A percentile compares a stretch with the other conserved stretches of the same genome.
Conservation (phyloP, 2,329 filamentous ascomycete species). For the Endocalyx cinctus region DNA sequence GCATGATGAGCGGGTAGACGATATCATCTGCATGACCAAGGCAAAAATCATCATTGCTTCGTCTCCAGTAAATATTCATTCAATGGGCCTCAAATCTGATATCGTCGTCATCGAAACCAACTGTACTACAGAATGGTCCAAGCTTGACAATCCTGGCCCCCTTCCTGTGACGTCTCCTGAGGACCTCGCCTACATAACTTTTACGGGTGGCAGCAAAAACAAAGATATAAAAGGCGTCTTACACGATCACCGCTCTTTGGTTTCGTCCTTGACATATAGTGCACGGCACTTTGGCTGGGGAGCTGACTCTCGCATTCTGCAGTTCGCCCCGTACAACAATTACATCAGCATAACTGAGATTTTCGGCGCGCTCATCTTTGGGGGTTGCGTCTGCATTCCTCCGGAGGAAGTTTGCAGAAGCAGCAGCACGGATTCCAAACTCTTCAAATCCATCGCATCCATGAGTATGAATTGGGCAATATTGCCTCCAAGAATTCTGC, state of each 20-base stretch:
- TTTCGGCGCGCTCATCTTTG: conserved; percentile 7
- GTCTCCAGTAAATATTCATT: background rate
- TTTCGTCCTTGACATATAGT: conserved; percentile 1
- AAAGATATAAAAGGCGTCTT: conserved; percentile 4
- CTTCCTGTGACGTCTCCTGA: background rate
- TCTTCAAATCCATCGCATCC: conserved; percentile 6
- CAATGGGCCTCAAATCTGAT: conserved; percentile 1
- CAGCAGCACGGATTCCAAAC: too few species aligned
- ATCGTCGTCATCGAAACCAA: conserved; percentile 2
- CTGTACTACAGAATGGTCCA: background rate
- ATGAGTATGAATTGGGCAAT: conserved; percentile 8
- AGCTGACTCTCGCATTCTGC: conserved; percentile 4
- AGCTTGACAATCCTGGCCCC: background rate
- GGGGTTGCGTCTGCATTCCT: conserved; percentile 9
- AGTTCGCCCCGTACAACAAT: conserved; percentile 6
- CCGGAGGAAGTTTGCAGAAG: conserved; percentile 1
- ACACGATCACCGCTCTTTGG: conserved; percentile 6
- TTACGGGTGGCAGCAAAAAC: conserved; percentile 1
- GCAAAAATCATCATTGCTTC: conserved; percentile 3
- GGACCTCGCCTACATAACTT: conserved; percentile 6
- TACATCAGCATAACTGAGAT: conserved; percentile 7
- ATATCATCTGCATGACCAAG: conserved; percentile 2
- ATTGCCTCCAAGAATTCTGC: conserved; percentile 4
- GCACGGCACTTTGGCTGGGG: conserved; percentile 3
- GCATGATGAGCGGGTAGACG: conserved; percentile 22